Evolutionary conservation across 805 yeast genomes (phyloP), one percentile per base, ranked within the genome.

Genomic region (Candida sithepensis): DNA sequence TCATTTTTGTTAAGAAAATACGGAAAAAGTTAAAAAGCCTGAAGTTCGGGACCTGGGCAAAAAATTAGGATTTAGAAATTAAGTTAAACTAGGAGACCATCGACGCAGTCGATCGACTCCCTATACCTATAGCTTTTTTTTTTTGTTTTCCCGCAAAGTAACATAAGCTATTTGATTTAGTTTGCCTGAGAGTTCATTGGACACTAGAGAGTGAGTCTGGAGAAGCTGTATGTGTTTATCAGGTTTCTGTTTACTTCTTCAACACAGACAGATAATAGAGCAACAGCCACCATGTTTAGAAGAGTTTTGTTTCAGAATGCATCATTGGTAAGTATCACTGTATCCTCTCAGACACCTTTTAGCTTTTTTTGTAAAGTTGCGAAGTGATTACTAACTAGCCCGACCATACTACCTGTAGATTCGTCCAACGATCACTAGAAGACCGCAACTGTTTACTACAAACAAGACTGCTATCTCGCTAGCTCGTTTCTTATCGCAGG

Each of bases 401-500:
- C n/a, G n/a, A n/a, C n/a, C n/a, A n/a, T n/a, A 18, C 19, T 18
- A 4, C 9, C 19, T 9, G 7, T 40, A 41, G 44, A 20, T 42
- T n/a, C 45, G 45, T 43, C 36, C 45, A 14, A 37, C 26, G 18
- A 19, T 43, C 8, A 19, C 24, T 10, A 43, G 37, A 43, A 33
- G 19, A 28, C 24, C 41, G 8, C 37, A 26, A 26, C 20, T 26
- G 13, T 10, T 28, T 16, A 4, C 24, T 1, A 10, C 30, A 16
- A 19, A n/a, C 37, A 28, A 28, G 9, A 28, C 8, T 21, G 19
- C 6, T 12, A 40, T 47, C 16, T 32, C 43, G 2, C 42, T 46
- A 9, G 39, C 48, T 8, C 59, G 69, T 50, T 78, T 75, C 45
- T 61, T 94, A 51, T 85, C 95, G 18, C 78, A 83, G 7, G 96